Evolutionary conservation across 371 early-diverging fungal genomes (phyloP).

Genomic region (Conidiobolus incongruus): DNA sequence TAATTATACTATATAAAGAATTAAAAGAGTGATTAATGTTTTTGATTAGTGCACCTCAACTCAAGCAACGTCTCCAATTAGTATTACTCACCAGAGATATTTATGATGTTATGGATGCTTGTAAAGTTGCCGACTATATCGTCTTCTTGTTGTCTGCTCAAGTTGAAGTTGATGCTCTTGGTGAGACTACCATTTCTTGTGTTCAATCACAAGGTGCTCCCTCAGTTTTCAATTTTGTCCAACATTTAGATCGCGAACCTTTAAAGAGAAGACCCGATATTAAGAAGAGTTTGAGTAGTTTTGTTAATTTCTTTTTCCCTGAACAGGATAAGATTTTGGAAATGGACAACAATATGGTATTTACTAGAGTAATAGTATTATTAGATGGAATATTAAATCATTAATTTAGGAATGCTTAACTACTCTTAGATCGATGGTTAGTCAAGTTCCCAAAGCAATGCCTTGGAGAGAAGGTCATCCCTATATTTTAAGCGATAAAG

Average conservation of each 20-base stretch:
- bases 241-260: conserved; percentile 34
- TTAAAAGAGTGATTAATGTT: background rate
- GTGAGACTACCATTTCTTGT: conserved; percentile 49
- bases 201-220: conserved; percentile 77
- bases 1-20: too few relatives aligned
- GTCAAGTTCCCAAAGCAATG: conserved; percentile 49
- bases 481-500: conserved; percentile 60
- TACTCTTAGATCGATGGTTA: conserved; percentile 37
- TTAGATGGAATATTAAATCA: background rate
- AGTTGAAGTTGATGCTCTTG: conserved; percentile 81
- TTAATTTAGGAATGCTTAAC: conserved; percentile 18
- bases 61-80: conserved; percentile 72
- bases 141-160: conserved; percentile 65
- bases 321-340: conserved; percentile 43
- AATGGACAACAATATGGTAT: conserved; percentile 21
- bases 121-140: conserved; percentile 76
- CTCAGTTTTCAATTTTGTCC: conserved; percentile 30
- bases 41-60: conserved; percentile 30
- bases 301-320: conserved; percentile 71
- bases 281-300: conserved; percentile 59
- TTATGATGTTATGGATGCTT: conserved; percentile 63
- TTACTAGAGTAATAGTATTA: background rate
- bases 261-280: conserved; percentile 43
- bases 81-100: conserved; percentile 34
- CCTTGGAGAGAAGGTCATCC: conserved; percentile 77